Conservation (phyloP, 805 yeast genomes). For the Naumovozyma baii region DNA sequence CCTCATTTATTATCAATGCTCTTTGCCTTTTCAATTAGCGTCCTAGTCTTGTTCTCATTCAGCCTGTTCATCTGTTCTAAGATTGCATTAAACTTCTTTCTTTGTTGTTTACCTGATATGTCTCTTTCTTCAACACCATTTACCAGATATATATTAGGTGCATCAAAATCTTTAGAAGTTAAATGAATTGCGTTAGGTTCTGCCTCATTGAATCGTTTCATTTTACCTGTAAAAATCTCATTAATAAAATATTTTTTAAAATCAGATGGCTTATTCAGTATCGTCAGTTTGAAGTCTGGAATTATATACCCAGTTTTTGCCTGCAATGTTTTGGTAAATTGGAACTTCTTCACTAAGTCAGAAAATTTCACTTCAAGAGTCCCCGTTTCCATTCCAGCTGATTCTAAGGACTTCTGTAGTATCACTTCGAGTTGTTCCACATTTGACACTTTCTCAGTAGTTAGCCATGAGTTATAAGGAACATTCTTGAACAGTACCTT, state of each 20-base stretch:
- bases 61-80: conserved; percentile 36
- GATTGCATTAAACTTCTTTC: conserved; percentile 38
- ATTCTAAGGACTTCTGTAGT: conserved; percentile 11
- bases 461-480: conserved; percentile 32
- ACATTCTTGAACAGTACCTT: conserved; percentile 11
- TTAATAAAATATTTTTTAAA: conserved; percentile 22
- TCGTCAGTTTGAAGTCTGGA: conserved; percentile 32
- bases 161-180: conserved; percentile 43
- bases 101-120: conserved; percentile 38
- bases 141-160: conserved; percentile 48
- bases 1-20: neutral
- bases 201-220: conserved; percentile 43
- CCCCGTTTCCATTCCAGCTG: conserved; percentile 1
- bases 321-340: conserved; percentile 30
- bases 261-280: conserved; percentile 22
- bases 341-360: conserved; percentile 29
- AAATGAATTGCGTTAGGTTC: conserved; percentile 70
- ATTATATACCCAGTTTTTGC: conserved; percentile 30
- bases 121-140: conserved; percentile 26
- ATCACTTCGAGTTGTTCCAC: conserved; percentile 22
- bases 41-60: conserved; percentile 19
- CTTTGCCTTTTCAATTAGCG: conserved; percentile 19
- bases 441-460: conserved; percentile 16
- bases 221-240: conserved; percentile 27
- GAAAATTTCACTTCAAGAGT: conserved; percentile 16